Conservation (phyloP, 805 yeast species). For the Peterozyma toletana region DNA sequence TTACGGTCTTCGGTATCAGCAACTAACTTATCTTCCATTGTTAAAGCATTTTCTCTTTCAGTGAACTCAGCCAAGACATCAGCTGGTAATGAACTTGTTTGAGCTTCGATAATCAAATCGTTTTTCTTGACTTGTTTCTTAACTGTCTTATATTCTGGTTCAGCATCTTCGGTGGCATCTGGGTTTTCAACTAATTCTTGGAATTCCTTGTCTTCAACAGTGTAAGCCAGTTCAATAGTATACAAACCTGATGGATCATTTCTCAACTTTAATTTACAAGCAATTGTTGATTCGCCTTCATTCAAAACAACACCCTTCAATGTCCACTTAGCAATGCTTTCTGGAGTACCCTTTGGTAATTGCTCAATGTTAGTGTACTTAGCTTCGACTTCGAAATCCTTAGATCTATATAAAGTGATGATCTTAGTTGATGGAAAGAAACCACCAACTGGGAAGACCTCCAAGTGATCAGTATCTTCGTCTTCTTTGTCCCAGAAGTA, state of each 20-base stretch:
- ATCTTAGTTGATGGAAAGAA: conserved; percentile 91
- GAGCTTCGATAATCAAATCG: conserved; percentile 56
- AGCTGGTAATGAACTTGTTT: conserved; percentile 56
- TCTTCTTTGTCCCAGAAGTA: conserved; percentile 92
- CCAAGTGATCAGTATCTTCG: conserved; percentile 87
- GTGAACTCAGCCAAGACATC: conserved; percentile 49
- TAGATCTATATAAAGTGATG: conserved; percentile 87
- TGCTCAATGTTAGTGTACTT: conserved; percentile 69
- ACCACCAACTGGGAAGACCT: conserved; percentile 95
- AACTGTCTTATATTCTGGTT: conserved; percentile 83
- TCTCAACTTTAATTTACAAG: conserved; percentile 90
- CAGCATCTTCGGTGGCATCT: conserved; percentile 53
- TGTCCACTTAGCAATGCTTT: conserved; percentile 75
- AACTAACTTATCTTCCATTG: conserved; percentile 89
- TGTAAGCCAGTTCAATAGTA: conserved; percentile 89
- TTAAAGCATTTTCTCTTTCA: conserved; percentile 81
- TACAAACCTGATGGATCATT: conserved; percentile 95
- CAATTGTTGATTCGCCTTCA: conserved; percentile 70
- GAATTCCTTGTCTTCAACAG: conserved; percentile 84
- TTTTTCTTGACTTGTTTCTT: conserved; percentile 92
- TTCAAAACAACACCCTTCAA: conserved; percentile 77
- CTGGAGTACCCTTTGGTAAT: conserved; percentile 63
- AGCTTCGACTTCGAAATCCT: conserved; percentile 83
- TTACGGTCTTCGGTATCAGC: conserved; percentile 98
- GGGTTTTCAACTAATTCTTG: conserved; percentile 65